Percentiles rank a stretch among this genome's conserved stretches.
These are phyloP conservation scores for Talaromyces sp. DNA, from an alignment of 2,329 filamentous ascomycete species.

Conservation along the genomic window DNA sequence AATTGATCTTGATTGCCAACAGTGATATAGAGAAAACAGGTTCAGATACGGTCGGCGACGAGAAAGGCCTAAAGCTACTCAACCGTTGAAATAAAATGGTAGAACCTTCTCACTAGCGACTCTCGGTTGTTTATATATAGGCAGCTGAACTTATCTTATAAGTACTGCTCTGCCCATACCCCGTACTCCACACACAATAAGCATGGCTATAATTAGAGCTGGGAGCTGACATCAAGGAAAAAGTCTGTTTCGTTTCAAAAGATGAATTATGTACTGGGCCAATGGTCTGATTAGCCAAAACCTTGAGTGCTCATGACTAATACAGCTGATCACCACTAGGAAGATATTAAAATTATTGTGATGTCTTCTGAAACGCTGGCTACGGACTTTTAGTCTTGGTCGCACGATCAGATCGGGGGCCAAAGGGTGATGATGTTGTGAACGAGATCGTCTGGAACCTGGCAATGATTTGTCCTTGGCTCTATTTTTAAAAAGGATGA, in stretches of 20 bases:
- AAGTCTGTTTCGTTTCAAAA: neutral
- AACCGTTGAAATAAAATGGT: neutral
- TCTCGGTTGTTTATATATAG: neutral
- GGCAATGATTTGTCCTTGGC: neutral
- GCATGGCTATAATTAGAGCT: neutral
- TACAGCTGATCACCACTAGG: neutral
- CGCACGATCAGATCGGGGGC: neutral
- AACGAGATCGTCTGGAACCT: neutral
- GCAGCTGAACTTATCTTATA: neutral
- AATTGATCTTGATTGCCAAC: neutral
- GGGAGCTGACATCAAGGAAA: neutral
- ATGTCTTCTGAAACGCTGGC: conserved; percentile 1
- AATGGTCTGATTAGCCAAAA: neutral
- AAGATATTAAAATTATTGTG: neutral
- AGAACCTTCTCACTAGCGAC: neutral
- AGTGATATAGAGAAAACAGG: neutral
- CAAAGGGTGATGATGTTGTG: neutral
- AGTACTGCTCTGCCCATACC: neutral
- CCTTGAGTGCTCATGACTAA: neutral
- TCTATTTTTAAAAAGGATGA: neutral
- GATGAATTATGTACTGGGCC: neutral
- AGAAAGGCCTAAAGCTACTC: neutral
- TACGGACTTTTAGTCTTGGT: neutral
- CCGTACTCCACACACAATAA: neutral
- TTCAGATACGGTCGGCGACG: neutral